Evolutionary conservation across 345 rosid species (phyloP), one percentile per base, ranked within the genome.

Genomic region (Camelina neglecta): DNA sequence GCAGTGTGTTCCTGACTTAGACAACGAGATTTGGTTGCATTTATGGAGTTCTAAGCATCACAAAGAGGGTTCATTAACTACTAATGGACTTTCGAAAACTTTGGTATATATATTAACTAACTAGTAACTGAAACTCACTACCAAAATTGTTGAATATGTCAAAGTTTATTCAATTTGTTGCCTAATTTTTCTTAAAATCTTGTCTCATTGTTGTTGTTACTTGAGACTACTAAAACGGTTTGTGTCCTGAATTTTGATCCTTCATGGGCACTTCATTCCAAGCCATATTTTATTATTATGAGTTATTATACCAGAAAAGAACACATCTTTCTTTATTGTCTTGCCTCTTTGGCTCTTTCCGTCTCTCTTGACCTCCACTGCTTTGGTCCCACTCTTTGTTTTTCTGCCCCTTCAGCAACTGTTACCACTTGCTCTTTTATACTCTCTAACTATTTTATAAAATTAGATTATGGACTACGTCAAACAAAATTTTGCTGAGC

Each of bases 371-470:
- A 72, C 81, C 70, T 64, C 72, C 62, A 56, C 54, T 77, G 47
- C 12, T 66, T 71, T 66, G 81, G 77, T 72, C 81, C 77, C 81
- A 72, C 81, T 60, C 64, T 78, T 59, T 72, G 42, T 39, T 72
- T 63, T 58, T 41, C 62, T 71, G 81, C 38, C 81, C 73, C 39
- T 78, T 78, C 58, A 54, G 41, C 53, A 54, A 51, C 74, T 60
- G 38, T 72, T 50, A 39, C 69, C 18, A 72, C 68, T 47, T 45
- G 77, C 35, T 61, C 77, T 58, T 72, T 65, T 65, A 0, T 65
- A 58, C 50, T 58, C 15, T 59, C 62, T 67, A 29, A 29, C 31
- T 29, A 1, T 59, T n/a, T 42, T 42, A 7, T 63, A 71, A 8
- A 71, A 57, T 20, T 48, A 47, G 74, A 67, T 78, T 33, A 42